These are phyloP conservation scores for grape (Vitis vinifera) DNA, from an alignment of 164 flowering plant genomes.

Conservation along the genomic window ASM3070453v1 NC_081806.1:3499501-3500000, in stretches of 20 bases:
- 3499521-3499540: constrained; percentile 92
- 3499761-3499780: too few relatives aligned
- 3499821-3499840: constrained; percentile 98
- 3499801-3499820: constrained; percentile 23
- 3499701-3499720: too few relatives aligned
- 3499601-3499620: not conserved
- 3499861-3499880: constrained; percentile 92
- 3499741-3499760: too few relatives aligned
- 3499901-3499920: constrained; percentile 98
- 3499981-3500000: not conserved
- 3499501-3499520: constrained; percentile 98
- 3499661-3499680: not conserved
- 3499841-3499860: constrained; percentile 83
- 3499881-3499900: constrained; percentile 99
- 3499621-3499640: not conserved
- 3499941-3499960: not conserved
- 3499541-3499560: constrained; percentile 96
- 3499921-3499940: constrained; percentile 38
- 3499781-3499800: not conserved
- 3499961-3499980: not conserved
- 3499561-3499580: constrained; percentile 99
- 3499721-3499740: too few relatives aligned
- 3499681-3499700: not conserved
- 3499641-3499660: not conserved
- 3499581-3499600: constrained; percentile 59